Evolutionary conservation across 1,139 yeast species (phyloP).

Genomic region (Kodamaea arcana): DNA sequence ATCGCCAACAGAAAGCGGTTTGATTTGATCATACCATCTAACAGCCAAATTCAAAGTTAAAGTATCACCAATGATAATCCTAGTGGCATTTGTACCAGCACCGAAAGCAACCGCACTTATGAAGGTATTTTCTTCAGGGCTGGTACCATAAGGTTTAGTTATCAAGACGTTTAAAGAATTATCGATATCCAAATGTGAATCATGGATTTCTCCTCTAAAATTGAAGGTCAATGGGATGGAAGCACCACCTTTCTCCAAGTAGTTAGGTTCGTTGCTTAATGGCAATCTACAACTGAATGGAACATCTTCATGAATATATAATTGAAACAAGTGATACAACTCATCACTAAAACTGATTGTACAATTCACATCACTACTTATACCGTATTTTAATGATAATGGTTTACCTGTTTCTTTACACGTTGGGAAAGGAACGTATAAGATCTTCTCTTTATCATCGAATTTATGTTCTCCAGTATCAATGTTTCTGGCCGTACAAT

Average conservation of each 20-base stretch:
- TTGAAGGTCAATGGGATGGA: constrained; percentile 60
- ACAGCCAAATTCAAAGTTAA: constrained; percentile 57
- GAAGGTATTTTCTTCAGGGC: constrained; percentile 34
- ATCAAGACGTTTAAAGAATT: constrained; percentile 53
- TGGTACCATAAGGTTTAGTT: constrained; percentile 31
- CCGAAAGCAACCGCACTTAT: constrained; percentile 57
- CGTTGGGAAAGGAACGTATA: constrained; percentile 55
- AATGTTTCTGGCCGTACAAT: constrained; percentile 64
- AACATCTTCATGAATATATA: constrained; percentile 72
- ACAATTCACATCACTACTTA: constrained; percentile 54
- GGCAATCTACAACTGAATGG: constrained; percentile 72
- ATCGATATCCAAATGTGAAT: constrained; percentile 69
- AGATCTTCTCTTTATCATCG: constrained; percentile 54
- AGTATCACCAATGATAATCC: constrained; percentile 63
- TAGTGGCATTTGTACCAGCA: constrained; percentile 59
- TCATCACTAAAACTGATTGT: constrained; percentile 65
- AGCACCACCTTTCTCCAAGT: constrained; percentile 47
- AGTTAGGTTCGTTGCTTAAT: constrained; percentile 38
- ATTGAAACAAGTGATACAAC: constrained; percentile 65
- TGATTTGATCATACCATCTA: constrained; percentile 48
- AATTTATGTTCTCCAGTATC: constrained; percentile 75
- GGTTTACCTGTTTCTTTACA: constrained; percentile 67
- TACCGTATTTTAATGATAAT: constrained; percentile 49
- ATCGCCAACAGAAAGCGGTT: constrained; percentile 11
- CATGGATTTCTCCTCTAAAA: constrained; percentile 64